phyloP scores from a whole-genome alignment of 306 rosid genomes.

The Nissolia schottii region DNA sequence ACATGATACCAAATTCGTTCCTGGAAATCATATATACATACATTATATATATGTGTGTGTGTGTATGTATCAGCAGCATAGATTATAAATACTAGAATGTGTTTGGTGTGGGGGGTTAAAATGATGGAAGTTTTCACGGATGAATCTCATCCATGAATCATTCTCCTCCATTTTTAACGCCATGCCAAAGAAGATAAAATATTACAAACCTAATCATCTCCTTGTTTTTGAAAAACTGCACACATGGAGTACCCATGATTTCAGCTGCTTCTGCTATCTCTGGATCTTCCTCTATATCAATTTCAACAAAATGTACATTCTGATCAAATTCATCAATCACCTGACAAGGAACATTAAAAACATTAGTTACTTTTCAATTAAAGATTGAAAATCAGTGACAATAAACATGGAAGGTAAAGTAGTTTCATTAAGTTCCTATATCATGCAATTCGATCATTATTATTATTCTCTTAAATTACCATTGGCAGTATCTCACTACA shows the following conservation, averaged over 20 bases:
- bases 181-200: conserved; percentile 10
- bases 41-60: no score
- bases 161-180: no score
- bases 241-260: conserved; percentile 98
- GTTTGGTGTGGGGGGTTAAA: no score
- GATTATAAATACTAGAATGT: not conserved
- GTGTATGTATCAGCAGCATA: no score
- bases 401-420: not conserved
- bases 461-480: not conserved
- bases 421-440: not conserved
- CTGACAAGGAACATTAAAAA: conserved; percentile 35
- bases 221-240: conserved; percentile 91
- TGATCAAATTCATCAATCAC: conserved; percentile 87
- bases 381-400: not conserved
- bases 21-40: conserved; percentile 3
- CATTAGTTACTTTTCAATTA: not conserved
- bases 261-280: conserved; percentile 97
- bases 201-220: conserved; percentile 69
- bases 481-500: not conserved
- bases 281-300: conserved; percentile 95
- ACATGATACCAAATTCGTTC: not conserved
- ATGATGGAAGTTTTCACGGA: no score
- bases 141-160: no score
- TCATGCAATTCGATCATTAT: not conserved
- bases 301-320: conserved; percentile 89